Conservation (phyloP, 176 grass and related monocot genomes). For the Guadua angustifolia region DNA sequence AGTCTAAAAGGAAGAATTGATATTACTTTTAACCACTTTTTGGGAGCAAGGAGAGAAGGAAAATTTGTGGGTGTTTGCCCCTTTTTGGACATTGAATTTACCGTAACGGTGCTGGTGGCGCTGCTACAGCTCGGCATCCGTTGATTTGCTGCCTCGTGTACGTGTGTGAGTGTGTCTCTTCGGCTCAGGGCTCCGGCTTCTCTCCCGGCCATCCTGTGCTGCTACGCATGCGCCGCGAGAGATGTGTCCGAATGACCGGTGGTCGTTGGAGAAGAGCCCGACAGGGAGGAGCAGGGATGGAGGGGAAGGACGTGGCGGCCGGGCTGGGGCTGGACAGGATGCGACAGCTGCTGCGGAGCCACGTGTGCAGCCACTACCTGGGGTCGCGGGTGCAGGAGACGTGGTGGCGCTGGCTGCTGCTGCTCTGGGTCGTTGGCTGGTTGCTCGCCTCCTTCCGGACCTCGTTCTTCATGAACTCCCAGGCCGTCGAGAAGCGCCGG, state of each 20-base stretch:
- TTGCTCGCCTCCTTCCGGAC: conserved; percentile 21
- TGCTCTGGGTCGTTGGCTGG: conserved; percentile 57
- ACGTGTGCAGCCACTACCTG: conserved; percentile 59
- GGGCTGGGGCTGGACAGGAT: conserved; percentile 40
- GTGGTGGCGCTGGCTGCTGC: conserved; percentile 48
- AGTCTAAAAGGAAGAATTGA: too few relatives aligned
- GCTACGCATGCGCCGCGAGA: conserved; percentile 10
- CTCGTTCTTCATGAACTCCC: conserved; percentile 38
- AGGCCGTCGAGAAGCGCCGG: conserved; percentile 59
- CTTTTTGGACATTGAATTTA: conserved; percentile 20
- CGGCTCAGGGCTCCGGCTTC: background rate
- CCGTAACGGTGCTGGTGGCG: background rate
- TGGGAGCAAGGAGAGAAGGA: background rate
- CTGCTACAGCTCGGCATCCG: conserved; percentile 29
- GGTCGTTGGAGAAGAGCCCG: background rate
- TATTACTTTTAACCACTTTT: too few relatives aligned
- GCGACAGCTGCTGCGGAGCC: conserved; percentile 45
- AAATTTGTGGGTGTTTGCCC: conserved; percentile 6
- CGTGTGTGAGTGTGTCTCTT: background rate
- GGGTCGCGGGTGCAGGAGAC: conserved; percentile 44
- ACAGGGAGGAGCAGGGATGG: conserved; percentile 30
- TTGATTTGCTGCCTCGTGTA: conserved; percentile 6
- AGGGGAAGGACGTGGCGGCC: conserved; percentile 5
- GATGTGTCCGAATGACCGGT: conserved; percentile 38
- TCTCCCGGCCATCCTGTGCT: background rate